phyloP scores from a whole-genome alignment of 495 filamentous ascomycete species.

The Acidomyces sp. region DNA sequence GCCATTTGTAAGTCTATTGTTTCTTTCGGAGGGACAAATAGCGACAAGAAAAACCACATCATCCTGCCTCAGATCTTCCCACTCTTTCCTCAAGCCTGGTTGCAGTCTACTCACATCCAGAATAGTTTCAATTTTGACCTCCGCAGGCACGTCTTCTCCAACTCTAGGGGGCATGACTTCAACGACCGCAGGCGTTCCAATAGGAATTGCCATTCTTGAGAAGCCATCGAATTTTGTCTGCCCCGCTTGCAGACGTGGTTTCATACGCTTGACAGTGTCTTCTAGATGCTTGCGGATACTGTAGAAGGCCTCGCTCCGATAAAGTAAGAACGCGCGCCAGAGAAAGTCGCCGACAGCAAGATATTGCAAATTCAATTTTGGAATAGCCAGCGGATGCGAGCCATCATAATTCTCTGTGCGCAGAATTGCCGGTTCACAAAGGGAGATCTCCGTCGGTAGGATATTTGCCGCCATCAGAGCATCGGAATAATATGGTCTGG shows the following conservation, averaged over 20 bases:
- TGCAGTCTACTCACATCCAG: constrained; percentile 70
- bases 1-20: constrained; percentile 43
- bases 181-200: constrained; percentile 73
- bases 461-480: constrained; percentile 50
- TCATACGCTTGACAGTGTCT: constrained; percentile 61
- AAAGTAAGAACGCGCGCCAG: constrained; percentile 79
- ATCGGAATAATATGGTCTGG: constrained; percentile 74
- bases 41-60: constrained; percentile 83
- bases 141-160: constrained; percentile 70
- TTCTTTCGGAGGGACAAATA: constrained; percentile 44
- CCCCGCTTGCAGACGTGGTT: constrained; percentile 48
- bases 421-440: constrained; percentile 78
- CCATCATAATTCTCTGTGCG: constrained; percentile 85
- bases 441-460: constrained; percentile 62
- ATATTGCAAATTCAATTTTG: constrained; percentile 92
- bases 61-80: constrained; percentile 78
- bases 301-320: constrained; percentile 87
- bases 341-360: constrained; percentile 90
- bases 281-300: constrained; percentile 87
- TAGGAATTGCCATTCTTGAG: constrained; percentile 82
- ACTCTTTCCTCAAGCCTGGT: constrained; percentile 66
- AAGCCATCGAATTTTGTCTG: constrained; percentile 67
- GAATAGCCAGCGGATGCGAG: constrained; percentile 75
- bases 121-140: constrained; percentile 75
- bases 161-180: constrained; percentile 77